Evolutionary conservation across 306 rosid genomes (phyloP), one percentile per base, ranked within the genome.

Genomic region (Astragalus glycyphyllos): DNA sequence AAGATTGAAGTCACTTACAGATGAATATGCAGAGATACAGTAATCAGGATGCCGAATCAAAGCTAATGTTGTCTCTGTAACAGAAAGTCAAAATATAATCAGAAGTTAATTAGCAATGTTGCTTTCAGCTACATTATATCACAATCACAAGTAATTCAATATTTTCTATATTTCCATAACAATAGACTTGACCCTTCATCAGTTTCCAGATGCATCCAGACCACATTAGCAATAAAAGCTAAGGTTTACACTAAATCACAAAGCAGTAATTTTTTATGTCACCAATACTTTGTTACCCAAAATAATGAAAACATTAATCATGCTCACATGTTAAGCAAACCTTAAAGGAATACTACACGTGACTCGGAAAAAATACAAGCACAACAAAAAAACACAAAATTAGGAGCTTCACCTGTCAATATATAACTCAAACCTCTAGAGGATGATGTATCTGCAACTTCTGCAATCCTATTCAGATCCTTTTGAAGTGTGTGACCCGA

Each of bases 31-130:
- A 0, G 99, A 94, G 69, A 94, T 94, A 77, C 96, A 94, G 74
- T 89, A 89, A 84, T 89, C 97, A 34, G 96, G 97, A 80, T 94
- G 96, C 40, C 95, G 88, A 77, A 91, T 96, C 83, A 94, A 85
- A 32, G 99, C 90, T 32, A 91, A 80, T n/a, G 94, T 75, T 17
- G 99, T 85, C 90, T 91, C 99, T 94, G 90, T 66, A 74, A 77
- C 44, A 63, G 78, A 76, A 85, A 46, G 34, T 65, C 65, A 56
- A 17, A 79, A 63, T 71, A 80, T 72, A 79, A 63, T 46, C 32
- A 20, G 31, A 37, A 63, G 53, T 55, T 55, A 62, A 66, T 34
- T 26, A 62, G 44, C 42, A 72, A 71, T 23, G 58, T 29, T 65
- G 47, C 29, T 61, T 45, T 34, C 41, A 44, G 56, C 69, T 71